Percentiles rank a stretch among this genome's conserved stretches.
Evolutionary conservation across 2,329 filamentous ascomycete genomes (phyloP).

Genomic region (Alternaria brassicicola): DNA sequence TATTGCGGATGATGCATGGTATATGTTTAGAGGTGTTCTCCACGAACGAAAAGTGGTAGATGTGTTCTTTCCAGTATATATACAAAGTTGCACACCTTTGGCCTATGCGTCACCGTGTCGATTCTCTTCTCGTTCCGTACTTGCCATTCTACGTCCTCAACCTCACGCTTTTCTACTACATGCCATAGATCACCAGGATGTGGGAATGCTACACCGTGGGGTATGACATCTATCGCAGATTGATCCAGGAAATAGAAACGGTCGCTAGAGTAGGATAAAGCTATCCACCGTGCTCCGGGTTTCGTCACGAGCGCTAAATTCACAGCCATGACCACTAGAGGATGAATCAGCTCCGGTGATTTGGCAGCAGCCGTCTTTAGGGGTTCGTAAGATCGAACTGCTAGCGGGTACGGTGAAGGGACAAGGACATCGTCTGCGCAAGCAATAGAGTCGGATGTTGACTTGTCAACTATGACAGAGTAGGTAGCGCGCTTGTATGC

Average conservation of each 20-base stretch:
- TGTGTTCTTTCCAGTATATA: constrained; percentile 49
- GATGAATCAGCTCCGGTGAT: constrained; percentile 38
- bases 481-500: constrained; percentile 33
- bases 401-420: constrained; percentile 39
- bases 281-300: constrained; percentile 48
- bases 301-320: constrained; percentile 49
- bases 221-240: constrained; percentile 13
- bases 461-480: constrained; percentile 48
- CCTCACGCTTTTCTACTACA: constrained; percentile 42
- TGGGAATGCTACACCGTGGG: constrained; percentile 43
- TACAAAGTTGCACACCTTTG: constrained; percentile 48
- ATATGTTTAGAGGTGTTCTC: constrained; percentile 14
- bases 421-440: constrained; percentile 44
- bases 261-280: constrained; percentile 49
- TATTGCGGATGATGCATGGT: too few species aligned
- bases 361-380: constrained; percentile 3
- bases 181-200: constrained; percentile 48
- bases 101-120: constrained; percentile 39
- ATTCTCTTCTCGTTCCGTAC: constrained; percentile 9
- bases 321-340: constrained; percentile 48
- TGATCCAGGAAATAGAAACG: constrained; percentile 45
- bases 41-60: constrained; percentile 25
- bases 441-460: constrained; percentile 47
- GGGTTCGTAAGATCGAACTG: constrained; percentile 8
- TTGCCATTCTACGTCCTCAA: constrained; percentile 33